These are phyloP conservation scores for Botryosphaeria dothidea DNA, from an alignment of 2,329 filamentous ascomycete species.

Conservation along the genomic window DNA sequence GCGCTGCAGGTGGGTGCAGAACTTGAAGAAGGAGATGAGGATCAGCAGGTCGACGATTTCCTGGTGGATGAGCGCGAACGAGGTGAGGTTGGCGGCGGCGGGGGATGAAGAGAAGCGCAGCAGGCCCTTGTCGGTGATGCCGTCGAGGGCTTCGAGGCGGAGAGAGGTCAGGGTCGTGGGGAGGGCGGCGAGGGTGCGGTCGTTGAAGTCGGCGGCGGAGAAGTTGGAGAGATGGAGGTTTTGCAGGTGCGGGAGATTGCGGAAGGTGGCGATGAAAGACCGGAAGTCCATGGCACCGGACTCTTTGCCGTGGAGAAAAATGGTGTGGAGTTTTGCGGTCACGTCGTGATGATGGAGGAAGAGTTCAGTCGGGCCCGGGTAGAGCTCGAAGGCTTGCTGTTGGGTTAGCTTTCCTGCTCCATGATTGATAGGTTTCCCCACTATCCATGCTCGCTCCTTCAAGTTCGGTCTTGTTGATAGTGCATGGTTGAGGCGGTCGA, in stretches of 20 bases:
- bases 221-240: conserved; percentile 59
- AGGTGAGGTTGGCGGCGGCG: conserved; percentile 47
- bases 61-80: conserved; percentile 54
- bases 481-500: conserved; percentile 57
- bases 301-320: conserved; percentile 49
- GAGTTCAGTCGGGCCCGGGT: conserved; percentile 44
- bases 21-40: conserved; percentile 54
- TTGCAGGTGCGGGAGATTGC: conserved; percentile 53
- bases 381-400: conserved; percentile 44
- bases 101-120: conserved; percentile 51
- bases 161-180: conserved; percentile 52
- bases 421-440: conserved; percentile 27
- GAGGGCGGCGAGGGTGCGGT: conserved; percentile 55
- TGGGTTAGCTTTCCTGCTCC: conserved; percentile 16
- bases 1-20: conserved; percentile 46
- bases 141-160: conserved; percentile 56
- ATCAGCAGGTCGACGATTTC: conserved; percentile 54
- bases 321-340: conserved; percentile 54
- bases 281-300: conserved; percentile 53
- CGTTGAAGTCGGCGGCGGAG: conserved; percentile 55
- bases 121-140: conserved; percentile 58
- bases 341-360: conserved; percentile 57
- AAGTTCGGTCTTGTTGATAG: conserved; percentile 56
- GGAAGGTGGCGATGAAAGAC: conserved; percentile 55
- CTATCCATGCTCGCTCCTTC: conserved; percentile 59